Percentiles rank a stretch among this genome's conserved stretches.
phyloP scores from a whole-genome alignment of 805 yeast genomes.

The Allodekkera sacchari region DNA sequence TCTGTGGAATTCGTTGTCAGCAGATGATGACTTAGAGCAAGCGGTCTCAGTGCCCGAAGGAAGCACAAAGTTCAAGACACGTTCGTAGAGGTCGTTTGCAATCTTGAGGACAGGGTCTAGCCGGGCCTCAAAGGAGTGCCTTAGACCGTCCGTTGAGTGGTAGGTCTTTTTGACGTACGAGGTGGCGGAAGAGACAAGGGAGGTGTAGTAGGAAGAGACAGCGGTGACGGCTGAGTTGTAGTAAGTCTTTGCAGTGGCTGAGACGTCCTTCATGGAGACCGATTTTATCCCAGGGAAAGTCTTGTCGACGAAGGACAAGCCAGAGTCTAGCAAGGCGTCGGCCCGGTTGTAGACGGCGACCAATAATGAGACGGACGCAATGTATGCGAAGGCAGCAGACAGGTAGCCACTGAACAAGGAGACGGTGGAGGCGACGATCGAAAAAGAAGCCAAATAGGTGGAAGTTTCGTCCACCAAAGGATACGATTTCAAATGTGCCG shows the following conservation, averaged over 20 bases:
- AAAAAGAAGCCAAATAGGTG: too few species aligned
- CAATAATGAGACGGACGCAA: conserved; percentile 13
- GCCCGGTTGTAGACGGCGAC: conserved; percentile 13
- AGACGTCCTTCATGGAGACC: background rate
- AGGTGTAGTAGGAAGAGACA: background rate
- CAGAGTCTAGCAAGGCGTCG: conserved; percentile 16
- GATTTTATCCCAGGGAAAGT: conserved; percentile 18
- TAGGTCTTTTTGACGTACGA: conserved; percentile 8
- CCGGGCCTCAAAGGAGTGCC: conserved; percentile 1
- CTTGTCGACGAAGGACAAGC: conserved; percentile 22
- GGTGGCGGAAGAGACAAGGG: background rate
- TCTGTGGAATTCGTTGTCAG: conserved; percentile 20
- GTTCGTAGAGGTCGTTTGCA: conserved; percentile 24
- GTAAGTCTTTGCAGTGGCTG: background rate
- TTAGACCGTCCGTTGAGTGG: conserved; percentile 1
- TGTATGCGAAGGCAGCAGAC: too few species aligned
- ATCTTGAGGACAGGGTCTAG: conserved; percentile 22
- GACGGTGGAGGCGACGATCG: too few species aligned
- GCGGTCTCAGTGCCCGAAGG: conserved; percentile 15
- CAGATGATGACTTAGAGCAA: conserved; percentile 5
- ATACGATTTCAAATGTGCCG: conserved; percentile 25
- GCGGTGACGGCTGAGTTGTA: background rate
- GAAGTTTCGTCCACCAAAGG: conserved; percentile 22
- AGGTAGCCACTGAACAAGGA: too few species aligned
- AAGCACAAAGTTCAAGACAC: conserved; percentile 17